Conservation (phyloP, 2,329 filamentous ascomycete genomes). For the Curvularia verruculosa region DNA sequence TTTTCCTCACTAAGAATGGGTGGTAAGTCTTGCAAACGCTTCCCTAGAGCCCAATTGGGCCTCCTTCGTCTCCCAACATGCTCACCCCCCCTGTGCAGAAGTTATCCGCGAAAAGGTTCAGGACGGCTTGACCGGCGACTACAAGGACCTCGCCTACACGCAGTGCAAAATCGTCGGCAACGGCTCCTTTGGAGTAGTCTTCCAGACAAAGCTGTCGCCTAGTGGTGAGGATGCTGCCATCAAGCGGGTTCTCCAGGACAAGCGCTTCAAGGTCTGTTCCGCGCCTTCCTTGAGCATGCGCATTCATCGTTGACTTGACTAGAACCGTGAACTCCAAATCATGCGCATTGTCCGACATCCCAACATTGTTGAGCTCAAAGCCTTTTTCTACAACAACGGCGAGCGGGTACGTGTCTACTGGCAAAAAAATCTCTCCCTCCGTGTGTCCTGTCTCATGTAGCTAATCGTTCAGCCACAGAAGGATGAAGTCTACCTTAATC, state of each 20-base stretch:
- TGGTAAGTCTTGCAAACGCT: slow-evolving; percentile 67
- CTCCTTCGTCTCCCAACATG: slow-evolving; percentile 12
- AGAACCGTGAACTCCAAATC: slow-evolving; percentile 99
- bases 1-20: slow-evolving; percentile 93
- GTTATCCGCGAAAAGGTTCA: slow-evolving; percentile 98
- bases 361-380: slow-evolving; percentile 98
- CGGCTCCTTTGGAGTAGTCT: slow-evolving; percentile 97
- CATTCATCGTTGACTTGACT: slow-evolving; percentile 35
- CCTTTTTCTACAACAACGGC: slow-evolving; percentile 99
- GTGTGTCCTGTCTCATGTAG: slow-evolving; percentile 24
- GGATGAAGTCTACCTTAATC: slow-evolving; percentile 98
- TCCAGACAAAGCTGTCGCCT: slow-evolving; percentile 98
- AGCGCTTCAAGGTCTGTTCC: slow-evolving; percentile 89
- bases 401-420: slow-evolving; percentile 74
- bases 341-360: slow-evolving; percentile 99
- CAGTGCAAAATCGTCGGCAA: slow-evolving; percentile 99
- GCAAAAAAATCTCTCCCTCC: slow-evolving; percentile 8
- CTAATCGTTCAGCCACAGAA: slow-evolving; percentile 55
- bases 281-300: slow-evolving; percentile 15
- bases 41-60: slow-evolving; percentile 1
- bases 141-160: slow-evolving; percentile 95
- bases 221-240: slow-evolving; percentile 98
- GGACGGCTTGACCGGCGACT: slow-evolving; percentile 95
- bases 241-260: slow-evolving; percentile 98
- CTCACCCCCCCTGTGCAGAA: slow-evolving; percentile 64